These are phyloP conservation scores for Xylaria intraflava DNA, from an alignment of 495 filamentous ascomycete genomes.

Conservation along the genomic window DNA sequence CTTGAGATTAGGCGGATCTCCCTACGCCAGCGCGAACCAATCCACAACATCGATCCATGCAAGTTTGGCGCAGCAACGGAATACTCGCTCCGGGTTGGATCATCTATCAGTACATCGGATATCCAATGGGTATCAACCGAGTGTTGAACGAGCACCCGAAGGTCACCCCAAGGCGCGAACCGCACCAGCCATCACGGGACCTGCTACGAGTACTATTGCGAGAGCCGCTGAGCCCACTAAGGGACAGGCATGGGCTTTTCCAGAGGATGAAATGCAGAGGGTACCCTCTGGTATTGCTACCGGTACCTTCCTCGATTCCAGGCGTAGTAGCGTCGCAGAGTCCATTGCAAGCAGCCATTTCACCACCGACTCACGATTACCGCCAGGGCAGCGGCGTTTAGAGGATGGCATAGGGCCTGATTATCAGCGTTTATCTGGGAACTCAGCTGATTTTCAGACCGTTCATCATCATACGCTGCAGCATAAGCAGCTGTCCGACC, in stretches of 20 bases:
- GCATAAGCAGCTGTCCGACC: slow-evolving; percentile 60
- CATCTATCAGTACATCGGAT: slow-evolving; percentile 44
- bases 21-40: slow-evolving; percentile 69
- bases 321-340: slow-evolving; percentile 66
- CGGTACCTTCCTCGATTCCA: slow-evolving; percentile 55
- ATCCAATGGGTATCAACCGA: slow-evolving; percentile 59
- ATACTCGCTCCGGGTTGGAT: slow-evolving; percentile 40
- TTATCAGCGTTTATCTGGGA: slow-evolving; percentile 29
- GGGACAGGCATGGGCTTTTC: slow-evolving; percentile 77
- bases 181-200: slow-evolving; percentile 69
- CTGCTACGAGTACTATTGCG: slow-evolving; percentile 69
- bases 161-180: slow-evolving; percentile 49
- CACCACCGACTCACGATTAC: slow-evolving; percentile 61
- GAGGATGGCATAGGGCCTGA: slow-evolving; percentile 47
- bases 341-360: slow-evolving; percentile 68
- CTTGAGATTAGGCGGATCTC: slow-evolving; percentile 58
- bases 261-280: slow-evolving; percentile 59
- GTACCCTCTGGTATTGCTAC: slow-evolving; percentile 36
- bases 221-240: slow-evolving; percentile 75
- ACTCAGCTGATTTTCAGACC: slow-evolving; percentile 32
- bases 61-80: slow-evolving; percentile 45
- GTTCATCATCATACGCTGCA: slow-evolving; percentile 73
- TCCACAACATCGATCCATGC: slow-evolving; percentile 66
- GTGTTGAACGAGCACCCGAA: slow-evolving; percentile 46
- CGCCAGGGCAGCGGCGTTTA: slow-evolving; percentile 61